Base-by-base conservation (phyloP, 1,139 yeast genomes). In the Zhuliangozyma blackwelliae region DNA sequence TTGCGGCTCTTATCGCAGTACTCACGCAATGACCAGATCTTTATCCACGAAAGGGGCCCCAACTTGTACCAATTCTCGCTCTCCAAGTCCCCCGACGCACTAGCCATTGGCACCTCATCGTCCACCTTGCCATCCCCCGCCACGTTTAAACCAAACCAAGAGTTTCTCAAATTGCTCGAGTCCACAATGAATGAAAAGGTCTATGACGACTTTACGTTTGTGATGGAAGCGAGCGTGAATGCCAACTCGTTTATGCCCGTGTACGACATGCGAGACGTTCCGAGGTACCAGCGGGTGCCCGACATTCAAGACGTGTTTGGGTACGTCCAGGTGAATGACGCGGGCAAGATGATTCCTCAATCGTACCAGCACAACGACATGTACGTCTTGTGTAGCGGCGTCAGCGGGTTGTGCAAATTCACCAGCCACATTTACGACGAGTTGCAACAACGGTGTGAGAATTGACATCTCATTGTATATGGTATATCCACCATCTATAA, bases 251-350 rank as follows among this genome's bases (percentile, higher is more conserved):
- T 60, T 57, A 79, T 83, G 82, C 87, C 89, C 6, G 72, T 86
- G 31, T 82, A 78, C 49, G 95, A 86, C 52, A 68, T 82, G 45
- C 66, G 94, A 41, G 77, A 72, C 37, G 71, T 79, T 2, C 90
- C 94, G 1, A 63, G 75, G 20, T 78, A 75, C 45, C 86, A 86
- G 10, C 68, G 94, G 40, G 72, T 77, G 16, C 89, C 94, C 0
- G 85, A 81, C 20, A 76, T 83, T 5, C 88, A 82, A 44, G 83
- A 82, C 49, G 79, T 79, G 1, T 65, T 80, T 40, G 95, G 95
- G 1, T 83, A 82, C 49, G 79, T 85, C 6, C 72, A 72, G 45
- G 82, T 86, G 5, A 75, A 75, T 45, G 59, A 51, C 0, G 56
- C 65, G n/a, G 83, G 84, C 1, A 63, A 67, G 37, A 81, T 85